Evolutionary conservation across 805 yeast species (phyloP).

Genomic region (Metschnikowia lachancei): DNA sequence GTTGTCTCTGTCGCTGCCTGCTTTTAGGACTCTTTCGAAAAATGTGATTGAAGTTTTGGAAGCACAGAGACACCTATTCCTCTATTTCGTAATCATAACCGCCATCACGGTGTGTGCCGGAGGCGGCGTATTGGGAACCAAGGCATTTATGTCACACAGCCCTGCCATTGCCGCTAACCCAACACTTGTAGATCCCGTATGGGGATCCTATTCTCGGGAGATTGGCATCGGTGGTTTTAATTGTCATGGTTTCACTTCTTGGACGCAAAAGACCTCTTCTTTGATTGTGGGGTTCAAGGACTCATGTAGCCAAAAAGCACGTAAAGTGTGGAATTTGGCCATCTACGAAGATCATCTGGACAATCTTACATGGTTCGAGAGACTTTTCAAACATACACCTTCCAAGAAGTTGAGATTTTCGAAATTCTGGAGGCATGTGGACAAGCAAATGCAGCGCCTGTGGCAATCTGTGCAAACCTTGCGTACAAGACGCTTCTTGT

Average conservation of each 20-base stretch:
- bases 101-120: slow-evolving; percentile 1
- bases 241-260: neutral
- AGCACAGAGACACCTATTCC: slow-evolving; percentile 6
- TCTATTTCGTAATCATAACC: slow-evolving; percentile 8
- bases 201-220: neutral
- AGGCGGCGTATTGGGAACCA: slow-evolving; percentile 1
- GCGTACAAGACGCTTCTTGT: neutral
- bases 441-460: neutral
- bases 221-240: neutral
- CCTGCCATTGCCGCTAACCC: neutral
- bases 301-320: neutral
- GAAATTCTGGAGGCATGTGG: neutral
- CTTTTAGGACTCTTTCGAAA: neutral
- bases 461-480: neutral
- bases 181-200: neutral
- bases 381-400: slow-evolving; percentile 1
- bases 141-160: neutral
- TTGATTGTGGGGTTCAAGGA: slow-evolving; percentile 2
- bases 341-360: slow-evolving; percentile 3
- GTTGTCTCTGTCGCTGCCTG: neutral
- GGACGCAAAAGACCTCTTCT: neutral
- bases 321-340: neutral
- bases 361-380: neutral
- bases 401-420: neutral
- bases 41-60: slow-evolving; percentile 6